phyloP scores from a whole-genome alignment of 139 green algal genomes.

The Coelastrella sp. region DNA sequence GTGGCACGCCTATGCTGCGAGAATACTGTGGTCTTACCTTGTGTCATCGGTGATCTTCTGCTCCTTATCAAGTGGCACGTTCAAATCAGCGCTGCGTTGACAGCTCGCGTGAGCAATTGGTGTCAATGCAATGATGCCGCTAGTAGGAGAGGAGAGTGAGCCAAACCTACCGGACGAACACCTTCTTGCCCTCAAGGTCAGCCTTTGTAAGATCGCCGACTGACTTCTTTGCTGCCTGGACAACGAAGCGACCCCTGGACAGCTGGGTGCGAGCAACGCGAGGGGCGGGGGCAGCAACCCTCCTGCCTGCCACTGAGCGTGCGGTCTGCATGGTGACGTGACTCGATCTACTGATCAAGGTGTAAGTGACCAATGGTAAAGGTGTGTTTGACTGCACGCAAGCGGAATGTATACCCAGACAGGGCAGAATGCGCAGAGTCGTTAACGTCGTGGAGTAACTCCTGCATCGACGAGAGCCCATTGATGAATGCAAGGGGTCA shows the following conservation, averaged over 20 bases:
- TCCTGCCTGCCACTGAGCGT: constrained; percentile 25
- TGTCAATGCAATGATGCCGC: background rate
- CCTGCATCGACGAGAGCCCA: background rate
- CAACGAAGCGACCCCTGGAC: constrained; percentile 2
- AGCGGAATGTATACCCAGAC: background rate
- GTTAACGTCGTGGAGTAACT: constrained; percentile 5
- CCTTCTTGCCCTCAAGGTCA: constrained; percentile 95
- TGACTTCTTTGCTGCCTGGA: constrained; percentile 79
- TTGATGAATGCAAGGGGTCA: background rate
- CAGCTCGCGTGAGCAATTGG: background rate
- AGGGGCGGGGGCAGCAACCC: constrained; percentile 34
- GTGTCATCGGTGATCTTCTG: constrained; percentile 98
- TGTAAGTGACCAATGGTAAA: background rate
- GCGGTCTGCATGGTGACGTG: background rate
- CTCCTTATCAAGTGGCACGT: constrained; percentile 97
- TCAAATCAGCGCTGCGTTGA: constrained; percentile 85
- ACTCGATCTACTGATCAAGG: background rate
- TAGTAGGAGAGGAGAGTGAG: background rate
- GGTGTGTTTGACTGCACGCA: background rate
- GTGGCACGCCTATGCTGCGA: background rate
- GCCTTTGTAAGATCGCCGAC: constrained; percentile 92
- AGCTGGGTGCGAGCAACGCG: background rate
- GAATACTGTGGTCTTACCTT: background rate
- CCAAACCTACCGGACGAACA: constrained; percentile 49
- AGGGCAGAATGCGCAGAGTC: background rate